A percentile compares a stretch with the other conserved stretches of the same genome.
These are phyloP conservation scores for Colletotrichum caudatum DNA, from an alignment of 2,329 filamentous ascomycete species.

Conservation along the genomic window DNA sequence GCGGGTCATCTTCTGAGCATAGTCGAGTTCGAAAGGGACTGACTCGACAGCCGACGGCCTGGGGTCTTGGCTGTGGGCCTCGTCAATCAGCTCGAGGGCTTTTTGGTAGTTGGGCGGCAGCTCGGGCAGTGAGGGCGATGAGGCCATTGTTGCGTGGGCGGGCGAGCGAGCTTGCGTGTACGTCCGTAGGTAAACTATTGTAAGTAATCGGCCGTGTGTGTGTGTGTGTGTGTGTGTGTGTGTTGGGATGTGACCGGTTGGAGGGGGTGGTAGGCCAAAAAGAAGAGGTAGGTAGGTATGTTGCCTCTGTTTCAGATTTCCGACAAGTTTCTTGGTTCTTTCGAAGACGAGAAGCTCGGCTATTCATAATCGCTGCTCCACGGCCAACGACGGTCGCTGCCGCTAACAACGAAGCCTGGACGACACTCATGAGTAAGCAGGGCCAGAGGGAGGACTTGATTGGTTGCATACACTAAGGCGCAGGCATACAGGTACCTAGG, in stretches of 20 bases:
- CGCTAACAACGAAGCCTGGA: neutral
- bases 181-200: too few relatives aligned
- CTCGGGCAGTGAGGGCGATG: constrained; percentile 44
- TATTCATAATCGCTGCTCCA: neutral
- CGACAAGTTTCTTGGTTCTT: constrained; percentile 3
- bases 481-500: neutral
- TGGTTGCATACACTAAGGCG: neutral
- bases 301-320: constrained; percentile 17
- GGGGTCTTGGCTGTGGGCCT: constrained; percentile 61
- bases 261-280: neutral
- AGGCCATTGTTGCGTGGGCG: constrained; percentile 18
- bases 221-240: too few relatives aligned
- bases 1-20: constrained; percentile 81
- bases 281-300: neutral
- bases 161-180: too few relatives aligned
- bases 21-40: constrained; percentile 83
- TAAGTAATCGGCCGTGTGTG: neutral
- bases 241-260: constrained; percentile 6
- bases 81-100: constrained; percentile 78
- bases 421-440: constrained; percentile 29
- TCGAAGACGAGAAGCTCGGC: neutral
- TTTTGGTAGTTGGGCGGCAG: constrained; percentile 57
- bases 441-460: neutral
- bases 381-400: neutral
- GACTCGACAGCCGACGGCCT: constrained; percentile 55